These are phyloP conservation scores for Casaregolazyma lundiana DNA, from an alignment of 1,139 yeast genomes.

Conservation along the genomic window DNA sequence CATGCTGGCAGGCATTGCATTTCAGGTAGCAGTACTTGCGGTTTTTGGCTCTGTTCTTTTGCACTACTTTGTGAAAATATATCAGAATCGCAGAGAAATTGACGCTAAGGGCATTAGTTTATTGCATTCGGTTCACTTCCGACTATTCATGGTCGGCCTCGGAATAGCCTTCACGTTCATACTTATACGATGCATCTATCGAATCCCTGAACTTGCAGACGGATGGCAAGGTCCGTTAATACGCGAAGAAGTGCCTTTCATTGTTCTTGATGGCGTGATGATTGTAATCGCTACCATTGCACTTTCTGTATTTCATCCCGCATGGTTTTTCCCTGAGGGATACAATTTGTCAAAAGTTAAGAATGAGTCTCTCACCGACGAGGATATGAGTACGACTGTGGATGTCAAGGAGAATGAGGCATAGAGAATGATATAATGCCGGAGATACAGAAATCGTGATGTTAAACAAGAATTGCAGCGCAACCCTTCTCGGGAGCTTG, in stretches of 20 bases:
- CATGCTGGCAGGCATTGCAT: slow-evolving; percentile 77
- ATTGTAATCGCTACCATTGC: slow-evolving; percentile 44
- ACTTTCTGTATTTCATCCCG: slow-evolving; percentile 58
- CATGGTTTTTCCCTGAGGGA: neutral
- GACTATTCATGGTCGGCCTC: slow-evolving; percentile 27
- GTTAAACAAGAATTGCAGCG: no score
- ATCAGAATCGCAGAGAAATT: slow-evolving; percentile 21
- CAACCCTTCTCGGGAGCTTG: no score
- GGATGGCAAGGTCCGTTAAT: slow-evolving; percentile 76
- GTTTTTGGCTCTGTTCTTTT: slow-evolving; percentile 59
- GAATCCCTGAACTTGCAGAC: slow-evolving; percentile 72
- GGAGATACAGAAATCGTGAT: no score
- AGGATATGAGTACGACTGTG: no score
- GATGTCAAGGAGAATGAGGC: no score
- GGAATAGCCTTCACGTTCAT: slow-evolving; percentile 47
- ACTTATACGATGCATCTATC: slow-evolving; percentile 70
- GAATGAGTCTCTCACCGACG: neutral
- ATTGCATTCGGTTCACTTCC: slow-evolving; percentile 35
- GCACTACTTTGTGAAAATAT: slow-evolving; percentile 40
- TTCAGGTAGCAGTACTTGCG: slow-evolving; percentile 73
- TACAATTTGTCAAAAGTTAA: neutral
- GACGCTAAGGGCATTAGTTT: neutral
- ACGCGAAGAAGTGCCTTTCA: slow-evolving; percentile 63
- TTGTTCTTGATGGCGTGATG: slow-evolving; percentile 76
- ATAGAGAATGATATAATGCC: no score